A percentile compares a stretch with the other conserved stretches of the same genome.
phyloP scores from a whole-genome alignment of 768 basidiomycete genomes.

The Cubamyces sp. region DNA sequence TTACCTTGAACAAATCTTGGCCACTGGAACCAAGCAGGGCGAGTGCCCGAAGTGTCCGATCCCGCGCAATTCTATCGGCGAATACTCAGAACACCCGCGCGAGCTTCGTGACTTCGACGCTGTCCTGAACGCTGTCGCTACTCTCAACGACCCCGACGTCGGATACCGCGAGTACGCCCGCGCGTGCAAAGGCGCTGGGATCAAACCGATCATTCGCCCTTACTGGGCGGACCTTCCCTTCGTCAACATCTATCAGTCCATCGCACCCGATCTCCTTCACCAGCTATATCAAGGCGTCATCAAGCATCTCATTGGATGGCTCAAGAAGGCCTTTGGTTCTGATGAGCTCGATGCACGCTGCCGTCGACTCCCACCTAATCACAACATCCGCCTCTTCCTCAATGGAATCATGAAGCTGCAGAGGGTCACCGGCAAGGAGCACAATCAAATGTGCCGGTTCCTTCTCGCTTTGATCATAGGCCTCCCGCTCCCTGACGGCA shows the following conservation, averaged over 20 bases:
- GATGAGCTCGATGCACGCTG: slow-evolving; percentile 8
- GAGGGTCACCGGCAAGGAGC: slow-evolving; percentile 39
- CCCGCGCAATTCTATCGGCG: neutral
- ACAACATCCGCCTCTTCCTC: slow-evolving; percentile 37
- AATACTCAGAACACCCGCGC: neutral
- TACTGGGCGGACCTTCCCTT: slow-evolving; percentile 9
- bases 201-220: slow-evolving; percentile 10
- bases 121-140: neutral
- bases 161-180: slow-evolving; percentile 24
- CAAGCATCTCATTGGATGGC: slow-evolving; percentile 23
- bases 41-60: slow-evolving; percentile 18
- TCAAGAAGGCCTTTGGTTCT: slow-evolving; percentile 19
- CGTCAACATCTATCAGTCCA: slow-evolving; percentile 18
- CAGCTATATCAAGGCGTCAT: slow-evolving; percentile 37
- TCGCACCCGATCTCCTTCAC: slow-evolving; percentile 24
- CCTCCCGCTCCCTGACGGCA: neutral
- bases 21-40: slow-evolving; percentile 23
- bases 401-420: slow-evolving; percentile 40
- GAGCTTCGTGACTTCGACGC: slow-evolving; percentile 6
- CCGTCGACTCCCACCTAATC: slow-evolving; percentile 37
- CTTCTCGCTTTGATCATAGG: slow-evolving; percentile 18
- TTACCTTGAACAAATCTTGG: slow-evolving; percentile 29
- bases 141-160: neutral
- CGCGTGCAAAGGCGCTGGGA: slow-evolving; percentile 22
- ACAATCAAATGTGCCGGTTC: slow-evolving; percentile 34